These are phyloP conservation scores for Globisporangium echinulatum DNA, from an alignment of 352 stramenopile genomes.

Conservation along the genomic window DNA sequence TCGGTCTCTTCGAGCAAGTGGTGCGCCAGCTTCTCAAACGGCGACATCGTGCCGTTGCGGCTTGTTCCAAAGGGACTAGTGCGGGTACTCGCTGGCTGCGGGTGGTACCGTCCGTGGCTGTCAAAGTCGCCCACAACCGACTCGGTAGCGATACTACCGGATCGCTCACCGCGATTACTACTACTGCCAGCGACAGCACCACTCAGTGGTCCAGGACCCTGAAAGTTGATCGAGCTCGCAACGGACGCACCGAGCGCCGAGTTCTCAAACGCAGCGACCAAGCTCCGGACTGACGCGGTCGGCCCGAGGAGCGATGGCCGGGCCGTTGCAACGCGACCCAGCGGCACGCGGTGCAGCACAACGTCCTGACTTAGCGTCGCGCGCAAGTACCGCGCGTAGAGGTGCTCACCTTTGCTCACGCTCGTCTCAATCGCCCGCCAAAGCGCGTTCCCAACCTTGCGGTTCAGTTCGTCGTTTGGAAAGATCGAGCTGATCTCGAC, in stretches of 20 bases:
- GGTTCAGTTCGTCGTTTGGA: constrained; percentile 51
- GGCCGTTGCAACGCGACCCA: neutral
- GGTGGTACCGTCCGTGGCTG: constrained; percentile 9
- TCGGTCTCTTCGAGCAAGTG: constrained; percentile 73
- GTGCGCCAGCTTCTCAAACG: constrained; percentile 62
- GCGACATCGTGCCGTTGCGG: constrained; percentile 19
- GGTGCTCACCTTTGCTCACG: constrained; percentile 55
- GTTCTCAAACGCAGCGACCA: constrained; percentile 20
- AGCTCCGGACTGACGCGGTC: constrained; percentile 17
- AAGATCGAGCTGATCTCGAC: constrained; percentile 73
- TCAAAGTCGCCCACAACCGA: constrained; percentile 8
- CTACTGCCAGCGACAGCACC: neutral
- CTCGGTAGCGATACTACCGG: too few species aligned
- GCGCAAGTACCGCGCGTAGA: constrained; percentile 68
- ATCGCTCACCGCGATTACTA: too few species aligned
- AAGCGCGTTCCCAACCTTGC: constrained; percentile 43
- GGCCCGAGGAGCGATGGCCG: constrained; percentile 13
- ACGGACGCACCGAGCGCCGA: constrained; percentile 14
- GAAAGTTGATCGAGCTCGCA: constrained; percentile 1
- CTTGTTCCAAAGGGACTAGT: neutral
- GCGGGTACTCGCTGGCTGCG: neutral
- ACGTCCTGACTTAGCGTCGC: constrained; percentile 52
- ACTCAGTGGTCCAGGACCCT: neutral
- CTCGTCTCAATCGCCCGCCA: constrained; percentile 49
- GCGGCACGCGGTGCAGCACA: constrained; percentile 1